A percentile compares a stretch with the other conserved stretches of the same genome.
phyloP scores from a whole-genome alignment of 805 yeast species.

The Ascoidea asiatica region DNA sequence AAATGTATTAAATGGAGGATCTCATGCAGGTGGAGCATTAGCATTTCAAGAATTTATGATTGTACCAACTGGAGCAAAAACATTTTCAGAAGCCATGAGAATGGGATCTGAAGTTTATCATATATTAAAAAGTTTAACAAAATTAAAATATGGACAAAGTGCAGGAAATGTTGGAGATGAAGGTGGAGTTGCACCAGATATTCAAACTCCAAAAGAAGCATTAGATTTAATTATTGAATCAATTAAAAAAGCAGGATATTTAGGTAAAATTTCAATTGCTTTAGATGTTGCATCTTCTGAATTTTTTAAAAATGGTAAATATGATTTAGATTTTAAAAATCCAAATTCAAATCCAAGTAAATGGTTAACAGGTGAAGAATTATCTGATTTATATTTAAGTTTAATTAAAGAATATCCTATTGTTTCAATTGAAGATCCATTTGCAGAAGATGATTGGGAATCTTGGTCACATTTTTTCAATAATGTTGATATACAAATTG shows the following conservation, averaged over 20 bases:
- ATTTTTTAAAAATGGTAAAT: constrained; percentile 92
- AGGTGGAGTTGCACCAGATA: constrained; percentile 99
- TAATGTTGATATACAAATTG: constrained; percentile 73
- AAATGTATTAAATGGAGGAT: constrained; percentile 98
- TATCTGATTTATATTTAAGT: constrained; percentile 71
- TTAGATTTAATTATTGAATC: constrained; percentile 85
- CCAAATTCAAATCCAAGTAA: constrained; percentile 82
- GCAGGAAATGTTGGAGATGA: constrained; percentile 99
- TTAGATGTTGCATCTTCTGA: constrained; percentile 96
- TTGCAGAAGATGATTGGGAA: constrained; percentile 99
- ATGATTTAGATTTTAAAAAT: constrained; percentile 98
- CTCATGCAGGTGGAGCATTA: constrained; percentile 98
- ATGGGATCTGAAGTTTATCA: constrained; percentile 98
- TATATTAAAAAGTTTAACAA: constrained; percentile 82
- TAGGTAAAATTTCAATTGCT: constrained; percentile 84
- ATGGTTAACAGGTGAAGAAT: constrained; percentile 82
- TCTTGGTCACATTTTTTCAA: constrained; percentile 87
- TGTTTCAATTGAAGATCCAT: constrained; percentile 97
- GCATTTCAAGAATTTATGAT: constrained; percentile 99
- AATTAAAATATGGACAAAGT: constrained; percentile 91
- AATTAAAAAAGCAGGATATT: constrained; percentile 90
- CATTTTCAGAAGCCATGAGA: constrained; percentile 93
- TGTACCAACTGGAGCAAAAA: constrained; percentile 83
- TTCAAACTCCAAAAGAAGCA: constrained; percentile 92
- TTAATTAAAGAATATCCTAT: constrained; percentile 89